Base-by-base conservation (phyloP, 306 rosid genomes). In the Vigna mungo region DNA sequence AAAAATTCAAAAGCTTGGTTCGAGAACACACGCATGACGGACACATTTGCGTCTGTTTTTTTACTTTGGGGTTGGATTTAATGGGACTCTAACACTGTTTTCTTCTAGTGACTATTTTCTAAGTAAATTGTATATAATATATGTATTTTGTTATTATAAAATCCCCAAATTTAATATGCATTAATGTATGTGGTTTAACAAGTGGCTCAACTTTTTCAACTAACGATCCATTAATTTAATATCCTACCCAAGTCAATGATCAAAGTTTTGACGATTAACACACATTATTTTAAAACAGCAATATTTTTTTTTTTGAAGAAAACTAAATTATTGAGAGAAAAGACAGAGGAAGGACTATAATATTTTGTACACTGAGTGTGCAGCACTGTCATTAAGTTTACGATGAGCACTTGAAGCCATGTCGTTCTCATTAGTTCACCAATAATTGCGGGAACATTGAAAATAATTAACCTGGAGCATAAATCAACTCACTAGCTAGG, bases 341-440 rank as follows among this genome's bases (percentile, higher is more conserved):
- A 60, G 43, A 14, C 1, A 60, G 11, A 30, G 4, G 39, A 27
- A 30, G 8, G 41, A 36, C 9, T 7, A 15, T 4, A 34, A 25
- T 25, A 59, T 27, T 59, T 27, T 13, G 12, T 27, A 13, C 0
- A 4, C 12, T 16, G 3, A 4, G 20, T 32, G 0, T 61, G 2
- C 18, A 61, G 44, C 1, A 63, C 0, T 17, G 3, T n/a, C 10
- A 37, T 36, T n/a, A 64, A 18, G 51, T 18, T 17, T 37, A 18
- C 9, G 15, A 39, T 39, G 17, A 43, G 75, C 58, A 54, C 13
- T 30, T n/a, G 15, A 48, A 78, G 44, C 15, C 6, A 60, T 9
- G 78, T 54, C 79, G 54, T 55, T 72, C 71, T 79, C 73, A 61
- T 7, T 37, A 51, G 76, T 73, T 34, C 79, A 23, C 71, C 76